Base-by-base conservation (phyloP, 169 alveolate species). In the Cryptosporidium andersoni region DNA sequence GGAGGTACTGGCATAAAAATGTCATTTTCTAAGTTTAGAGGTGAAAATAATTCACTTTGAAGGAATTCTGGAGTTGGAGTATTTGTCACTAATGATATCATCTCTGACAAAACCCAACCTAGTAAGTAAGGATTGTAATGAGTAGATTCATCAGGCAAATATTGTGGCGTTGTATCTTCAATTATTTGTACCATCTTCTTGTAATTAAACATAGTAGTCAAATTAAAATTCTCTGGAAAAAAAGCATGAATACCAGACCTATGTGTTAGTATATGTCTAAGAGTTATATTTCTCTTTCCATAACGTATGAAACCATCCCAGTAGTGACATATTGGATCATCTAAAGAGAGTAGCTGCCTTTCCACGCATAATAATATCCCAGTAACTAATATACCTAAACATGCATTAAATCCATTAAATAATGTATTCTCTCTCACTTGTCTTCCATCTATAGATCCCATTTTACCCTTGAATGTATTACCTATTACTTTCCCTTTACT, bases 281-380 rank as follows among this genome's bases (percentile, higher is more conserved):
- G 74, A 25, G 82, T 81, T 80, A 89, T 65, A 64, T 81, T 65
- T 64, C 89, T 89, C 43, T 89, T 89, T 25, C 89, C 89, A 65
- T 89, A 81, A 53, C 92, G 67, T 16, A 89, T 82, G 56, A 89
- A 89, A 5, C 92, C 92, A 49, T 89, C 92, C 91, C 91, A 89
- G 36, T 89, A 89, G 42, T 89, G 89, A 40, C 91, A 89, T 14
- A 89, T 82, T 65, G 88, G 81, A 12, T 82, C 89, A 34, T 89
- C 88, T 40, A 89, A 89, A 51, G 66, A 64, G 14, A 91, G 56
- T 42, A 80, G 80, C 42, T 88, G 89, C 16, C 63, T 66, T 48
- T 65, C 81, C 65, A 91, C 91, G 62, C 90, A 88, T n/a, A 82
- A 62, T 60, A 91, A 81, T 80, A 91, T 58, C 11, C 90, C 91